Evolutionary conservation across 208 protist genomes (phyloP), one percentile per base, ranked within the genome.

Genomic region (Angomonas deanei): DNA sequence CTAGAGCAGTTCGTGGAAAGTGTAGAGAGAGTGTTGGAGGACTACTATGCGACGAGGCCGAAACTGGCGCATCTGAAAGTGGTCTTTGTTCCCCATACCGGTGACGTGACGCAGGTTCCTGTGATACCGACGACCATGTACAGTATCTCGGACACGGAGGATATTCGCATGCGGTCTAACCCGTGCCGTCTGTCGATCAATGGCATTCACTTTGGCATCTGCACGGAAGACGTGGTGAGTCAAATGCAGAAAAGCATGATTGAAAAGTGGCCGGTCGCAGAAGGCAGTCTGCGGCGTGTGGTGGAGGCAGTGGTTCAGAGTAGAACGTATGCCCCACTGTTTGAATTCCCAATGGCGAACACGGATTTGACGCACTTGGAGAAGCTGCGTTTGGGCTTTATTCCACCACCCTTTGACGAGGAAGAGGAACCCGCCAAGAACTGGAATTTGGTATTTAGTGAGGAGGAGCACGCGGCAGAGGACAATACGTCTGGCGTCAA

Each of bases 201-300:
- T 61, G 86, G 86, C n/a, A 69, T 96, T 48, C 86, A 91, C 64
- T 59, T 96, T 50, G 72, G 85, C n/a, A 80, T 96, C 23, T 92
- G 80, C 67, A 91, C 85, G 58, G 84, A 90, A 15, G 86, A 96
- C 66, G 80, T 88, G 2, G 68, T 93, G 1, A 73, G 73, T 4
- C 65, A 72, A 3, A 90, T 96, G 86, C 84, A 78, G 2, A 68
- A 83, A 1, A 54, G 57, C 17, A 92, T 92, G 86, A 69, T 87
- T 31, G 86, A 96, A 72, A 75, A 82, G 6, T 90, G 86, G 86
- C 70, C 75, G 0, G 70, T 78, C 13, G 76, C 76, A 13, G 72
- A 88, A 27, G 86, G 86, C n/a, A 88, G 78, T 50, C 82, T 96
- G 33, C 83, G 86, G 15, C 89, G 86, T 15, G 76, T 92, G 8